phyloP scores from a whole-genome alignment of 331 rosid species.

The Quercus phellos region DNA sequence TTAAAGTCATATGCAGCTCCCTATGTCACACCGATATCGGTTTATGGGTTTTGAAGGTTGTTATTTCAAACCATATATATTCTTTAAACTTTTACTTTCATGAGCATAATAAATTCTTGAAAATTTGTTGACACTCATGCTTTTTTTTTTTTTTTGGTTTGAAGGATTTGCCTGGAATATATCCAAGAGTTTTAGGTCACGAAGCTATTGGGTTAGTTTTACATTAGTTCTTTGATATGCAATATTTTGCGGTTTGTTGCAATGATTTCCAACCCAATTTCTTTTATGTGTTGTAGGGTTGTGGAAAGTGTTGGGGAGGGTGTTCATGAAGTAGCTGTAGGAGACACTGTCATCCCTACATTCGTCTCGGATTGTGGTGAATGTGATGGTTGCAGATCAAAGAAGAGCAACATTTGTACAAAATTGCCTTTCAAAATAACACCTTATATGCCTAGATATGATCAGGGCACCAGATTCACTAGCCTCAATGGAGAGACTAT shows the following conservation, averaged over 20 bases:
- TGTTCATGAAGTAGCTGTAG: slow-evolving; percentile 59
- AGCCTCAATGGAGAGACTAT: slow-evolving; percentile 55
- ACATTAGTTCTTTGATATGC: no score
- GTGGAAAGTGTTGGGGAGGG: slow-evolving; percentile 82
- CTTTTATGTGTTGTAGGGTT: slow-evolving; percentile 33
- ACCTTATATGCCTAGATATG: slow-evolving; percentile 62
- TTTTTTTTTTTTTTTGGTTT: background rate
- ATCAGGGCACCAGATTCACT: slow-evolving; percentile 54
- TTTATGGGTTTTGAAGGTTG: slow-evolving; percentile 69
- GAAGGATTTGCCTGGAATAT: slow-evolving; percentile 58
- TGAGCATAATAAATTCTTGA: background rate
- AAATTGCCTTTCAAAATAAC: slow-evolving; percentile 53
- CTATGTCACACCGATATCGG: slow-evolving; percentile 72
- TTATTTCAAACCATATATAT: background rate
- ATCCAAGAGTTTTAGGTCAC: slow-evolving; percentile 79
- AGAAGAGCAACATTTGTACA: slow-evolving; percentile 66
- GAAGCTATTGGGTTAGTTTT: slow-evolving; percentile 77
- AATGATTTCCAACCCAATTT: background rate
- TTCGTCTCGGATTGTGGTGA: slow-evolving; percentile 70
- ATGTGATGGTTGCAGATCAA: slow-evolving; percentile 63
- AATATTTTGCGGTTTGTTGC: background rate
- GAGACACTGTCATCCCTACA: slow-evolving; percentile 67
- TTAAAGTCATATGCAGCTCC: slow-evolving; percentile 67
- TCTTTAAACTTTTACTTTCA: background rate
- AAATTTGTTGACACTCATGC: background rate